Base-by-base conservation (phyloP, 1,284 basidiomycete genomes). In the Cutaneotrichosporon curvatum region DNA sequence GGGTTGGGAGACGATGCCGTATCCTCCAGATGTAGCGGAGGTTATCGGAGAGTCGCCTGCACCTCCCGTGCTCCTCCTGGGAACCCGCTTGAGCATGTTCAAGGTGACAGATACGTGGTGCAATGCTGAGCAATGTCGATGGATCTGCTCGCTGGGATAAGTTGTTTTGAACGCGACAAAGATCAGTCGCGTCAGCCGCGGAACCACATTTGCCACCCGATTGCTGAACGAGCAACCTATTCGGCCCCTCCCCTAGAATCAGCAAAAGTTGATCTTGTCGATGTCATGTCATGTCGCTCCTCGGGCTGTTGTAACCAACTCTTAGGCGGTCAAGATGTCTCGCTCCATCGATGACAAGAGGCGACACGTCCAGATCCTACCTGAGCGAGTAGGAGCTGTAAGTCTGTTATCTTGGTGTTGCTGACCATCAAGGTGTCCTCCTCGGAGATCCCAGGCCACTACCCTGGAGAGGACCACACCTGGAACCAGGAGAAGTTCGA, bases 401-500 rank as follows among this genome's bases (percentile, higher is more conserved):
- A 47, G 71, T 60, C 5, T 2, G 8, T 31, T 15, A 19, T 4
- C 25, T 7, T 22, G 19, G 4, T 44, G n/a, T 8, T 32, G 30
- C 25, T 12, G 37, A 40, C 36, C 14, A 28, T 28, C 21, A 48
- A 51, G 46, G 51, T 58, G 35, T 45, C 55, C 30, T 37, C 41
- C 46, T 36, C 50, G 44, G 47, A 58, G 54, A 45, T 55, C 43
- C 48, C 57, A 4, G 36, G 49, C 32, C 48, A 60, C 63, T 82
- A 85, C 61, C 83, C 88, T 0, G 80, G 76, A 32, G 85, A 92
- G 63, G 85, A 89, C 66, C 78, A 89, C 62, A 79, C 81, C 2
- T 96, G 90, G 90, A 76, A 83, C 68, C 71, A 91, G 31, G 65
- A 75, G 37, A 78, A 75, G 57, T 95, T 94, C 72, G 79, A 79